Conservation (phyloP, 352 stramenopile species). For the Globisporangium spinosum region DNA sequence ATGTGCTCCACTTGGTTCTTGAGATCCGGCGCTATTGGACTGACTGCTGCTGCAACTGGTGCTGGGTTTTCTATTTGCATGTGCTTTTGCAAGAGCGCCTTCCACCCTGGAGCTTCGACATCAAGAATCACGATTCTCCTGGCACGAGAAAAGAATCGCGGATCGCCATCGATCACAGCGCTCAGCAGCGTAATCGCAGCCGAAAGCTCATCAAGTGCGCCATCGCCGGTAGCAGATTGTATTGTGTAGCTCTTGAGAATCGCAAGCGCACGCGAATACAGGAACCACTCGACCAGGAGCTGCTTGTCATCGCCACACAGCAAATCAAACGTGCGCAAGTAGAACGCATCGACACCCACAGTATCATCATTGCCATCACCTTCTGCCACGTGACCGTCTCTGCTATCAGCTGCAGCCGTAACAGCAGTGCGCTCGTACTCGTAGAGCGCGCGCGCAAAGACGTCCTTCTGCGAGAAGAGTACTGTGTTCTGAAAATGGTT, state of each 20-base stretch:
- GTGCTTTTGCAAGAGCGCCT: neutral
- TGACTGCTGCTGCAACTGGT: neutral
- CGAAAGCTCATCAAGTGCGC: neutral
- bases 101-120: constrained; percentile 4
- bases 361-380: neutral
- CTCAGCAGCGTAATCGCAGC: constrained; percentile 11
- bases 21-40: neutral
- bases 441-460: constrained; percentile 40
- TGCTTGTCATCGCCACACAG: constrained; percentile 5
- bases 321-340: constrained; percentile 47
- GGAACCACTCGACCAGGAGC: constrained; percentile 37
- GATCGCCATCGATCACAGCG: neutral
- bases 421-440: constrained; percentile 6
- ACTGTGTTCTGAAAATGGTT: constrained; percentile 69
- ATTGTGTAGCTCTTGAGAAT: constrained; percentile 30
- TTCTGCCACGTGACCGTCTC: neutral
- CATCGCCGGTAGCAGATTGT: neutral
- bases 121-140: neutral
- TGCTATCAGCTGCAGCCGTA: neutral
- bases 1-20: constrained; percentile 14
- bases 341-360: constrained; percentile 39
- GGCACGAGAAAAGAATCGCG: constrained; percentile 13
- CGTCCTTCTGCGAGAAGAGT: constrained; percentile 63
- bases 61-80: neutral
- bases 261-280: constrained; percentile 45